phyloP scores from a whole-genome alignment of 129 eudicot genomes.

The Centrapalus pauciflorus region DNA sequence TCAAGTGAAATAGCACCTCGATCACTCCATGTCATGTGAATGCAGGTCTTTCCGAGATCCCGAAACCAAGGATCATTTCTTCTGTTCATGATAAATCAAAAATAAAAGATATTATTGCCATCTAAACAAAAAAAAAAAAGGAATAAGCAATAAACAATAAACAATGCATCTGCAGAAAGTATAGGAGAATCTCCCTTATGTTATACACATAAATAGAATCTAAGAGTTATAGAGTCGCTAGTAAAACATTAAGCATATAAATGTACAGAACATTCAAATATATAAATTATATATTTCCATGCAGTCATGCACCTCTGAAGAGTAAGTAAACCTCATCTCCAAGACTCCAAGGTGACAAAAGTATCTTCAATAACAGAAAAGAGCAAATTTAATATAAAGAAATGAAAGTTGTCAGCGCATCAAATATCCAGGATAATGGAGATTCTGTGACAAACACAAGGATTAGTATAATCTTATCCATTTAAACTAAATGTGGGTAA shows the following conservation, averaged over 20 bases:
- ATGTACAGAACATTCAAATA: neutral
- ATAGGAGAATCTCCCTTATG: neutral
- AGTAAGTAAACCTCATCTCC: neutral
- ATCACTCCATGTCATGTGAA: conserved; percentile 95
- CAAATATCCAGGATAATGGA: neutral
- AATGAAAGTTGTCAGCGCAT: neutral
- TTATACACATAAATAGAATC: neutral
- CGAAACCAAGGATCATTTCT: conserved; percentile 94
- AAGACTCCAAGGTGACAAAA: neutral
- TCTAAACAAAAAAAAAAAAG: neutral
- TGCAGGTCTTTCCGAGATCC: conserved; percentile 69
- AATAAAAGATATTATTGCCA: neutral
- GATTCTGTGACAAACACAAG: neutral
- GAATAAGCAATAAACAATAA: neutral
- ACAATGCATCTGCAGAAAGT: neutral
- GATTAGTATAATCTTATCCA: neutral
- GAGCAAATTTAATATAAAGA: neutral
- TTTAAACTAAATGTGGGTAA: neutral
- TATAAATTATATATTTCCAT: neutral
- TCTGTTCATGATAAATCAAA: conserved; percentile 31
- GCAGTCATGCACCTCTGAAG: neutral
- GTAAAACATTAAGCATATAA: neutral
- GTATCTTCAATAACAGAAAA: neutral
- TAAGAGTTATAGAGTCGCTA: neutral
- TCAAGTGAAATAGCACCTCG: conserved; percentile 93